Evolutionary conservation across 169 alveolate species (phyloP).

Genomic region (Toxoplasma gondii): DNA sequence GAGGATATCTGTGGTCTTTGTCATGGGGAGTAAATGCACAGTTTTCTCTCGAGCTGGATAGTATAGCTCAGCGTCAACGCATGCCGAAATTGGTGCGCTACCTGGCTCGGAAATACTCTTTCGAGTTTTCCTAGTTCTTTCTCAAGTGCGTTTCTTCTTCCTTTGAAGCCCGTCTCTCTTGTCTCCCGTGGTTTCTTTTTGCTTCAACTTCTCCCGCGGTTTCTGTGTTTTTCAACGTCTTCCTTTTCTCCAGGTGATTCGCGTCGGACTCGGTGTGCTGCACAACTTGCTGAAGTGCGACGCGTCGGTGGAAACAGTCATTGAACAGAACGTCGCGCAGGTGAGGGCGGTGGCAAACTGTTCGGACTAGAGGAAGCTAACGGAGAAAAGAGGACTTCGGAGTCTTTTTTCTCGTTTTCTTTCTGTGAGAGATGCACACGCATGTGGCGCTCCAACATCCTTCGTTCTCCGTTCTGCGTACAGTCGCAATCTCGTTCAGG

Average conservation of each 20-base stretch:
- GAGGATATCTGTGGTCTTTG: too few relatives aligned
- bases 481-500: too few relatives aligned
- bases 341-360: neutral
- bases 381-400: neutral
- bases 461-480: neutral
- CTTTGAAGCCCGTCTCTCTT: too few relatives aligned
- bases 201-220: neutral
- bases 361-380: neutral
- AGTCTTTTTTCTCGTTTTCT: neutral
- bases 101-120: too few relatives aligned
- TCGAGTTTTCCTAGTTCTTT: too few relatives aligned
- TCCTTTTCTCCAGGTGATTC: slow-evolving; percentile 25
- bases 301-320: slow-evolving; percentile 35
- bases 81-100: too few relatives aligned
- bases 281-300: slow-evolving; percentile 58
- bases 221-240: neutral
- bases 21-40: too few relatives aligned
- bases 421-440: neutral
- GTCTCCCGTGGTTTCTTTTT: too few relatives aligned
- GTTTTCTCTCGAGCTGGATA: too few relatives aligned
- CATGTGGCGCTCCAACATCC: neutral
- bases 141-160: too few relatives aligned
- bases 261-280: slow-evolving; percentile 53
- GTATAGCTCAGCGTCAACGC: too few relatives aligned
- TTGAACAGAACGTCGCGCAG: slow-evolving; percentile 44